Evolutionary conservation across 306 rosid genomes (phyloP), one percentile per base, ranked within the genome.

Genomic region (Rosa lucieae): DNA sequence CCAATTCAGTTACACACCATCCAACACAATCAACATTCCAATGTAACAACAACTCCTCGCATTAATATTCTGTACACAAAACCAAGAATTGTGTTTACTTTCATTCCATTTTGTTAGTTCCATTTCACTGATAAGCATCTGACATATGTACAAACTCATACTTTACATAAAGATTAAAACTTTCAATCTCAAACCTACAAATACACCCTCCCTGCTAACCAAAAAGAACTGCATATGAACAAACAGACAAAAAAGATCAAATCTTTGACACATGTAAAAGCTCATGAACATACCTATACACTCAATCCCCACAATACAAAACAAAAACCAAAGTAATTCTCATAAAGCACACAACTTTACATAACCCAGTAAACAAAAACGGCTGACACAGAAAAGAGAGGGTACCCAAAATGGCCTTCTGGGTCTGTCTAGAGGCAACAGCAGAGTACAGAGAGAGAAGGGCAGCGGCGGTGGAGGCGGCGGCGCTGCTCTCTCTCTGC

Each of bases 401-500:
- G 12, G 56, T 78, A 44, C 69, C 78, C 55, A 56, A 77, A 67
- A 37, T 29, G 80, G 73, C 61, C 53, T 29, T 20, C 46, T 3
- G 61, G 51, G 70, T 72, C 78, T 73, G 77, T 40, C 10, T 20
- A 77, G 5, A 49, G 29, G 46, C 14, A 8, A 61, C 8, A 37
- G 58, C 44, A 48, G 46, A 32, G 59, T 53, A 18, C 46, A 40
- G 48, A 37, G 17, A 59, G 26, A 42, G 59, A 17, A 4, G 17
- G 37, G 67, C 40, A 18, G 29, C 37, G 61, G 43, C 20, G 43
- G 46, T 13, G 46, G 5, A 10, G 83, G 85, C 46, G 84, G 89
- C 87, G 83, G 85, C 83, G 71, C 74, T 29, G 79, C 70, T 47
- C 73, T 66, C 73, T 66, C 82, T 76, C 81, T 53, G 74, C 86